phyloP scores from a whole-genome alignment of 805 yeast genomes.

The Yarrowia deformans region DNA sequence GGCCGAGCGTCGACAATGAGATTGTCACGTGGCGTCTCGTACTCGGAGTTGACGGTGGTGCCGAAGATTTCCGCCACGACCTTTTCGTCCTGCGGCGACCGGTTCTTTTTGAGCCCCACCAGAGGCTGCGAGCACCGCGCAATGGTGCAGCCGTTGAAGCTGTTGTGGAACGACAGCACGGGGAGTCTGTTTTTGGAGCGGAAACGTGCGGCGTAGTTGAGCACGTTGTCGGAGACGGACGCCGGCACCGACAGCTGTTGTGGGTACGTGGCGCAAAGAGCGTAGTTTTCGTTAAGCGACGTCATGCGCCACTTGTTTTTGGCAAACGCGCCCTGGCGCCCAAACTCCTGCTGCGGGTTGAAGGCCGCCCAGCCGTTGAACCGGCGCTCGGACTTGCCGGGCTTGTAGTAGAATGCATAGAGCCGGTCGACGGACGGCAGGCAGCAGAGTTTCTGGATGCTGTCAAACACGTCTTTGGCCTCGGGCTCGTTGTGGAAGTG shows the following conservation, averaged over 20 bases:
- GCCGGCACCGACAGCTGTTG: constrained; percentile 69
- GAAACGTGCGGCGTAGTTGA: constrained; percentile 83
- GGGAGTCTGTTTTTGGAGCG: constrained; percentile 89
- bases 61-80: constrained; percentile 75
- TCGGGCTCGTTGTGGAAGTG: constrained; percentile 67
- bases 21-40: constrained; percentile 55
- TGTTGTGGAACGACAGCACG: constrained; percentile 75
- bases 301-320: constrained; percentile 72
- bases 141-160: constrained; percentile 69
- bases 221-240: constrained; percentile 79
- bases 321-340: constrained; percentile 68
- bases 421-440: constrained; percentile 61
- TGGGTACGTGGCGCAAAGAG: constrained; percentile 80
- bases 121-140: constrained; percentile 92
- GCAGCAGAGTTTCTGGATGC: constrained; percentile 71
- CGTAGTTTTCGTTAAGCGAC: constrained; percentile 65
- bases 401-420: constrained; percentile 83
- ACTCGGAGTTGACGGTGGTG: constrained; percentile 56
- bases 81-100: constrained; percentile 92
- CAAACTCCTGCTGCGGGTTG: constrained; percentile 67
- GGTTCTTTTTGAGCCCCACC: constrained; percentile 84
- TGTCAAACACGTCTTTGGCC: constrained; percentile 75
- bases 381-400: constrained; percentile 71
- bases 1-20: constrained; percentile 93
- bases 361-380: constrained; percentile 78